phyloP scores from a whole-genome alignment of 2,329 filamentous ascomycete species.

The Xylaria sp. region DNA sequence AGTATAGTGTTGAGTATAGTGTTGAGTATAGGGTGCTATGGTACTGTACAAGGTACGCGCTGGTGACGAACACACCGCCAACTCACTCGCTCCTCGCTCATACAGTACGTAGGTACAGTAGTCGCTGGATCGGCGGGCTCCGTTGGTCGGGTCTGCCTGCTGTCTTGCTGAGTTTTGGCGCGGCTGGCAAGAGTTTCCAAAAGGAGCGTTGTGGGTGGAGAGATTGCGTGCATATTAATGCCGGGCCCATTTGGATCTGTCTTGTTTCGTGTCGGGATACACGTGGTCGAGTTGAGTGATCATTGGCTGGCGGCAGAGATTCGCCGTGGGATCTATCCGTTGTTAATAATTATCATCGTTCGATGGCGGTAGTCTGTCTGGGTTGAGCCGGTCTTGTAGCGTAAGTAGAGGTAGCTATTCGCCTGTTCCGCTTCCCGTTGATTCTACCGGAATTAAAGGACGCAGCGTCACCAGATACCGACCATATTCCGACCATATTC shows the following conservation, averaged over 20 bases:
- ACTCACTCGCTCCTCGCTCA: conserved; percentile 7
- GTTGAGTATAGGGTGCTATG: too few relatives aligned
- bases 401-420: too few relatives aligned
- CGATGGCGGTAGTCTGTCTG: neutral
- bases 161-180: conserved; percentile 20
- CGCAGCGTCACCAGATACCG: neutral
- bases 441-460: conserved; percentile 25
- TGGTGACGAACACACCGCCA: conserved; percentile 26
- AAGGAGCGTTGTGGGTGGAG: conserved; percentile 12
- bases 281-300: conserved; percentile 17
- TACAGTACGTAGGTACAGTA: too few relatives aligned
- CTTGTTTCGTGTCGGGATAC: conserved; percentile 9
- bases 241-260: conserved; percentile 17
- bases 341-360: neutral
- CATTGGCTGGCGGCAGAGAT: neutral
- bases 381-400: too few relatives aligned
- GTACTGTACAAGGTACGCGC: too few relatives aligned
- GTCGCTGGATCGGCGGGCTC: conserved; percentile 12
- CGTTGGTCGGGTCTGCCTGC: conserved; percentile 19
- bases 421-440: too few relatives aligned
- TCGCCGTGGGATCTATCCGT: too few relatives aligned
- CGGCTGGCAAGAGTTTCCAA: conserved; percentile 25
- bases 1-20: too few relatives aligned
- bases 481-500: too few relatives aligned
- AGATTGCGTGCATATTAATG: conserved; percentile 29